A percentile compares a stretch with the other conserved stretches of the same genome.
Conservation (phyloP, 371 early-diverging fungal species). For the Dichotomocladium elegans region DNA sequence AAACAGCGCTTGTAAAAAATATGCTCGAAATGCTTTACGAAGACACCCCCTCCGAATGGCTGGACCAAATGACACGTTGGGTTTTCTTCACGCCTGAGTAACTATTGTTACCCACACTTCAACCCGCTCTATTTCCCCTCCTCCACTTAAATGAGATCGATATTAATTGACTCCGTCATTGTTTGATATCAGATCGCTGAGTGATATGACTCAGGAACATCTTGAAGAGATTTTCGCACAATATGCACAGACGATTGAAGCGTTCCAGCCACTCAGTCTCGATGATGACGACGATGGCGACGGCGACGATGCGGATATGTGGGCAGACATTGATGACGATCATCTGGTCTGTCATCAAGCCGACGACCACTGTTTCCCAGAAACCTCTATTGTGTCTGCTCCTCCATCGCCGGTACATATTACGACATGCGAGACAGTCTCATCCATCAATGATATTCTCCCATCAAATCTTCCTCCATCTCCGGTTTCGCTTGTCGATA, state of each 20-base stretch:
- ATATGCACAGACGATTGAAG: slow-evolving; percentile 44
- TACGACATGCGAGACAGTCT: no score
- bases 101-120: slow-evolving; percentile 8
- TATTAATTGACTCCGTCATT: background rate
- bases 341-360: no score
- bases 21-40: slow-evolving; percentile 38
- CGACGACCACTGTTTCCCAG: no score
- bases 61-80: slow-evolving; percentile 54
- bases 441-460: no score
- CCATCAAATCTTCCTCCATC: slow-evolving; percentile 21
- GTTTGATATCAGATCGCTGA: slow-evolving; percentile 25
- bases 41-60: slow-evolving; percentile 44
- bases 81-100: slow-evolving; percentile 51
- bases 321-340: slow-evolving; percentile 16
- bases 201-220: slow-evolving; percentile 44
- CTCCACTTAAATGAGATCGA: background rate
- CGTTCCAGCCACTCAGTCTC: slow-evolving; percentile 31
- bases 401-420: no score
- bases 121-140: slow-evolving; percentile 7
- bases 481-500: slow-evolving; percentile 13
- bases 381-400: no score
- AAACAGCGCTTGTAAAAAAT: slow-evolving; percentile 47
- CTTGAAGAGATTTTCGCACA: slow-evolving; percentile 43
- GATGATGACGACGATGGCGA: slow-evolving; percentile 23
- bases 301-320: slow-evolving; percentile 22